These are phyloP conservation scores for Aphanocladium album DNA, from an alignment of 2,329 filamentous ascomycete genomes.

Conservation along the genomic window DNA sequence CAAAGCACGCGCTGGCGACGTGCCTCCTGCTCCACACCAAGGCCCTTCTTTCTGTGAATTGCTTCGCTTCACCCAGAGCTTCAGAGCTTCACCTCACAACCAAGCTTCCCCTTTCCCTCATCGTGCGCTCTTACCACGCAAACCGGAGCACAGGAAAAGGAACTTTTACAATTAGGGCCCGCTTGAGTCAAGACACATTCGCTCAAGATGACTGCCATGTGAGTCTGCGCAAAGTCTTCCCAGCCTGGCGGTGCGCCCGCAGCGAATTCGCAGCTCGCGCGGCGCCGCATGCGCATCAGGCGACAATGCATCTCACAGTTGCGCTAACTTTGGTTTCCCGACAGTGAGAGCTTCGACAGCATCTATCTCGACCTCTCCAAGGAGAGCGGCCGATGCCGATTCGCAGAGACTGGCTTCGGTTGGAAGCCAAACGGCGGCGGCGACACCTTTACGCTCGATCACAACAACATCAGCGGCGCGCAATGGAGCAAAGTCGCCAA, in stretches of 20 bases:
- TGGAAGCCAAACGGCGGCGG: constrained; percentile 88
- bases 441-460: constrained; percentile 90
- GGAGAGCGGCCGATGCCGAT: constrained; percentile 85
- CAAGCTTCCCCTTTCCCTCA: background rate
- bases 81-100: background rate
- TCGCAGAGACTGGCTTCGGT: constrained; percentile 88
- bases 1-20: constrained; percentile 1
- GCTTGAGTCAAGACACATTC: constrained; percentile 4
- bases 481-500: constrained; percentile 94
- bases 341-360: constrained; percentile 88
- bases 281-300: background rate
- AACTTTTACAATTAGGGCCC: background rate
- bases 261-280: background rate
- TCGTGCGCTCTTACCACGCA: background rate
- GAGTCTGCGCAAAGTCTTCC: constrained; percentile 18
- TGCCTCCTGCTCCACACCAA: constrained; percentile 3
- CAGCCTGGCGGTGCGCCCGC: background rate
- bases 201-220: constrained; percentile 36
- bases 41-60: background rate
- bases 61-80: background rate
- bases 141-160: background rate
- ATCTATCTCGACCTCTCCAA: constrained; percentile 96
- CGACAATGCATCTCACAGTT: background rate
- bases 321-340: constrained; percentile 8
- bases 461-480: constrained; percentile 75